Evolutionary conservation across 2,329 filamentous ascomycete species (phyloP), one percentile per base, ranked within the genome.

Genomic region (Aspergillus amoenus): DNA sequence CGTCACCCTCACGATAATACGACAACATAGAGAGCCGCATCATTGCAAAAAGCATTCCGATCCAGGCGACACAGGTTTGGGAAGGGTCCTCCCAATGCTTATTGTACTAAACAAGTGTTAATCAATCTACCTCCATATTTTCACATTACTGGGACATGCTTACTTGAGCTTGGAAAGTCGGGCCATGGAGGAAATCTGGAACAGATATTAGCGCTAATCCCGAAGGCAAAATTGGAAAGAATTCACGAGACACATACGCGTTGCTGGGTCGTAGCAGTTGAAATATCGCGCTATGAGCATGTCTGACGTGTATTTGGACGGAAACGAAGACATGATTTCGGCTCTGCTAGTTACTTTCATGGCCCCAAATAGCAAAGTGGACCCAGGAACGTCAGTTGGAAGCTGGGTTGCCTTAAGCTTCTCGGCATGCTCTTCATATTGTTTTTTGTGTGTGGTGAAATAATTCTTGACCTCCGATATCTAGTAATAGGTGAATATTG

Each of bases 391-490:
- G 57, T 81, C 76, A 37, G 80, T 78, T 37, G 76, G 73, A 46
- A 77, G 73, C 66, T 89, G 91, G 40, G 85, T 85, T 44, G 85
- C 84, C 70, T 88, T 84, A 51, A 96, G 86, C 66, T 86, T 88
- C 66, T 90, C 86, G 65, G 91, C 86, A 65, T 93, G 92, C 57
- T 87, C 87, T 70, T 95, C 91, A 58, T 93, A 82, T 63, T 97
- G 92, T 69, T 94, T 93, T 73, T 94, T 95, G 75, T 97, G 91
- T 37, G 83, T 85, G 17, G 78, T 77, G 68, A 96, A 97, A 76
- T 94, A 97, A 65, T 88, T 93, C 70, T 93, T 96, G 24, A 99
- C 93, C 77, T 99, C 94, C 9, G 90, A 82, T 62, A 99, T 94
- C 83, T 88, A 54, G 27, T 37, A 5, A 8, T 21, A 6, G 47